Base-by-base conservation (phyloP, 306 rosid genomes). In the Cicer judaicum region DNA sequence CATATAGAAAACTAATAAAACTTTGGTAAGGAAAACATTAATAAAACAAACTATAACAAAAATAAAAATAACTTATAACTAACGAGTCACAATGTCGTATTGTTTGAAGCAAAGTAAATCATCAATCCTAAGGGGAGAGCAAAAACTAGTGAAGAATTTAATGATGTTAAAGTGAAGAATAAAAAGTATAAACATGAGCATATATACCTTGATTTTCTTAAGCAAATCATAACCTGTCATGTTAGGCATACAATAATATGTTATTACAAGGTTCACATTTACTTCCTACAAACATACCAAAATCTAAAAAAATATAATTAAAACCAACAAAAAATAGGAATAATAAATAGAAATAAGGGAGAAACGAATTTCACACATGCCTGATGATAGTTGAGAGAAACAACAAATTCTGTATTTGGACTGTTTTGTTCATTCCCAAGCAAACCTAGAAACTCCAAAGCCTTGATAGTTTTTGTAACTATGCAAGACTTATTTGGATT, bases 161-260 rank as follows among this genome's bases (percentile, higher is more conserved):
- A 19, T 19, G 21, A 19, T 19, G 21, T 19, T 19, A 19, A 19
- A 19, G 21, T 19, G 21, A 19, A 19, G 21, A 19, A 19, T 19
- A 19, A 19, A 19, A 19, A 1, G 1, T 19, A 19, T 19, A 19
- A 19, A 19, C 1, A 1, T 19, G 21, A 19, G 21, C 21, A 19
- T 19, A 19, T 19, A 19, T 19, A 19, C 1, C 21, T 19, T 19
- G 21, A 19, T 19, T 19, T 19, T 19, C 21, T 19, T 93, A 63
- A 93, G 93, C 80, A 93, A 83, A 84, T 93, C 98, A 87, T 88
- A 93, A 83, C 98, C 97, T 73, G 98, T 93, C 98, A 93, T 93
- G 63, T 92, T 97, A 69, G 98, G 98, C 98, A 93, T 93, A 75
- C 98, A 91, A 83, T 93, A 93, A 62, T 93, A 96, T 34, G 97